A percentile compares a stretch with the other conserved stretches of the same genome.
Conservation (phyloP, 1,284 basidiomycete genomes). For the Mycosarcoma mackinlayi region DNA sequence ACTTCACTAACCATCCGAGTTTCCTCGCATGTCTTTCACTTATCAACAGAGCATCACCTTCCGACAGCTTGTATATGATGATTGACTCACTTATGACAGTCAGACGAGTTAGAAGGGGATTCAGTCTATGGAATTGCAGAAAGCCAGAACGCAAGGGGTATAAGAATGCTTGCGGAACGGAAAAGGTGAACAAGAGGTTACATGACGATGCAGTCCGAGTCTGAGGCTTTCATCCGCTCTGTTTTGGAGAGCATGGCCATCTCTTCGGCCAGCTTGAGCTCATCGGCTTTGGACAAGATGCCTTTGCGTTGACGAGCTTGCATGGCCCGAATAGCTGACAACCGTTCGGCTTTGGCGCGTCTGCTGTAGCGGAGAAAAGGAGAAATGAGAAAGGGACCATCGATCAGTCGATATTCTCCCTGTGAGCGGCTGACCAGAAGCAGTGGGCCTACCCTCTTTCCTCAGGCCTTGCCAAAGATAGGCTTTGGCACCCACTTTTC, state of each 20-base stretch:
- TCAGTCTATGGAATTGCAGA: not conserved
- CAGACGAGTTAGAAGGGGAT: not conserved
- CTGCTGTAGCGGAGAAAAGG: constrained; percentile 14
- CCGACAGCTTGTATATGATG: constrained; percentile 49
- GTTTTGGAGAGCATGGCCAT: constrained; percentile 48
- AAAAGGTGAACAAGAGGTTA: constrained; percentile 1
- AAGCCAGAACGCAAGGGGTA: constrained; percentile 2
- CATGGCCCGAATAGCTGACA: constrained; percentile 54
- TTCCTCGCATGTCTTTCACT: not conserved
- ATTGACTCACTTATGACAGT: not conserved
- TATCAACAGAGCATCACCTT: constrained; percentile 48
- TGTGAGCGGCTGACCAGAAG: no score
- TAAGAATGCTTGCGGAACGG: not conserved
- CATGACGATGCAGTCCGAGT: constrained; percentile 47
- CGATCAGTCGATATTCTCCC: no score
- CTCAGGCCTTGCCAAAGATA: constrained; percentile 56
- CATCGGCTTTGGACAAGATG: constrained; percentile 49
- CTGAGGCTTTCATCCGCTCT: constrained; percentile 27
- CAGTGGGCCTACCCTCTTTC: not conserved
- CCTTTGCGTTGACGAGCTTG: constrained; percentile 55
- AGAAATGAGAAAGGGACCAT: not conserved
- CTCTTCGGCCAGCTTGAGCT: constrained; percentile 56
- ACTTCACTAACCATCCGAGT: no score
- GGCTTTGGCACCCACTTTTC: constrained; percentile 62
- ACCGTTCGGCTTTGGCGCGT: constrained; percentile 53